Percentiles rank a stretch among this genome's conserved stretches.
Conservation (phyloP, 1,139 yeast genomes). For the Nakaseomyces uthaithaninus region DNA sequence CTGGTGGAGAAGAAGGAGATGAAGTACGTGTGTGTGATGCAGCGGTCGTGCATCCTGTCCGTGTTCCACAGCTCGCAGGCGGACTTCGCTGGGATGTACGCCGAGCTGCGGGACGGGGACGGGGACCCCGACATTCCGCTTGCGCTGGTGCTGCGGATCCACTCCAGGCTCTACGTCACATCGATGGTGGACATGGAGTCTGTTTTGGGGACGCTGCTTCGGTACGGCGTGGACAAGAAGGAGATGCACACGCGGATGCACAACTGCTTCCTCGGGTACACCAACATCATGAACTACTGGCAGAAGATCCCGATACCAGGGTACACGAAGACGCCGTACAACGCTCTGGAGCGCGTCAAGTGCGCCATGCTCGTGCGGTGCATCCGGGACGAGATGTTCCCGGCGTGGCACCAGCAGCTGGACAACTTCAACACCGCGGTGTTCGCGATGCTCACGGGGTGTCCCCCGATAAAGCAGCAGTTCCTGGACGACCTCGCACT, state of each 20-base stretch:
- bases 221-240: background rate
- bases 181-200: background rate
- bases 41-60: constrained; percentile 2
- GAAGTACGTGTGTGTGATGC: constrained; percentile 1
- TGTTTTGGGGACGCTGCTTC: background rate
- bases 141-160: background rate
- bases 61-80: constrained; percentile 4
- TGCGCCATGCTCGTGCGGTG: constrained; percentile 14
- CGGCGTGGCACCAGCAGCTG: constrained; percentile 21
- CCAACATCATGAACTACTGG: constrained; percentile 6
- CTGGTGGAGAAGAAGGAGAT: background rate
- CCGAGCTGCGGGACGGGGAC: constrained; percentile 1
- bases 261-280: constrained; percentile 2
- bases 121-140: constrained; percentile 2
- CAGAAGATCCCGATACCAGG: constrained; percentile 2
- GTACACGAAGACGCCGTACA: background rate
- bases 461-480: background rate
- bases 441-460: background rate
- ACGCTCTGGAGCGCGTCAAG: constrained; percentile 2
- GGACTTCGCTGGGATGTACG: constrained; percentile 3
- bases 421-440: constrained; percentile 10
- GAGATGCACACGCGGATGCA: background rate
- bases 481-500: background rate
- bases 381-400: constrained; percentile 18
- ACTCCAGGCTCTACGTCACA: background rate